These are phyloP conservation scores for Tricholoma bakamatsutake DNA, from an alignment of 768 basidiomycete genomes.

Conservation along the genomic window DNA sequence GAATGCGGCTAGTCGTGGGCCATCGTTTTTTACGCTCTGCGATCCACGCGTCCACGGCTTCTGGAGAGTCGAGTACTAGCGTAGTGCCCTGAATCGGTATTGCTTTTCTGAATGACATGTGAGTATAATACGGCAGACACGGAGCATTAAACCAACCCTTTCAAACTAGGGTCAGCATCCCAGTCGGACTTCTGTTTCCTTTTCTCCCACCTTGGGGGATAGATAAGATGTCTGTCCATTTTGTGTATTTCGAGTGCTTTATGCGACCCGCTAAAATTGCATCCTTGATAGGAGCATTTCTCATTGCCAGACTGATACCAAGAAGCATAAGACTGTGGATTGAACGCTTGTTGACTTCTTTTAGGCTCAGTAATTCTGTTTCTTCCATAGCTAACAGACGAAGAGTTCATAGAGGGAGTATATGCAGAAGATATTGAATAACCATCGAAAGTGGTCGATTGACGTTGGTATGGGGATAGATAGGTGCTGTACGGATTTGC, in stretches of 20 bases:
- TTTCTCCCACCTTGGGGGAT: conserved; percentile 66
- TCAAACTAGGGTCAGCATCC: conserved; percentile 80
- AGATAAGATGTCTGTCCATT: conserved; percentile 89
- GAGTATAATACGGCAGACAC: conserved; percentile 3
- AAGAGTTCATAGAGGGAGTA: not conserved
- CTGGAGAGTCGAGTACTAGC: conserved; percentile 72
- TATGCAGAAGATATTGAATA: conserved; percentile 1
- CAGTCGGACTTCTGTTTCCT: conserved; percentile 52
- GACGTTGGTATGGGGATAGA: conserved; percentile 13
- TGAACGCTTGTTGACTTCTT: not conserved
- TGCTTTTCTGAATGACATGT: conserved; percentile 44
- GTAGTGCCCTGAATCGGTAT: conserved; percentile 77
- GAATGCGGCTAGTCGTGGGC: conserved; percentile 63
- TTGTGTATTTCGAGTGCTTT: conserved; percentile 73
- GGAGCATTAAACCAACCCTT: conserved; percentile 44
- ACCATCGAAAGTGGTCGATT: not conserved
- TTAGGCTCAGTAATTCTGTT: not conserved
- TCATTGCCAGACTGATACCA: conserved; percentile 62
- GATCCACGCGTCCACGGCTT: conserved; percentile 80
- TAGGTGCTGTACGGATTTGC: conserved; percentile 6
- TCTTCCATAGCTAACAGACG: not conserved
- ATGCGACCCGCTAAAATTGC: conserved; percentile 60
- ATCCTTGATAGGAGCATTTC: conserved; percentile 59
- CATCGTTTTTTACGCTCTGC: conserved; percentile 83
- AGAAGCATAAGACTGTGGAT: conserved; percentile 12